Base-by-base conservation (phyloP, 2,329 filamentous ascomycete species). In the Macrophomina phaseolina region DNA sequence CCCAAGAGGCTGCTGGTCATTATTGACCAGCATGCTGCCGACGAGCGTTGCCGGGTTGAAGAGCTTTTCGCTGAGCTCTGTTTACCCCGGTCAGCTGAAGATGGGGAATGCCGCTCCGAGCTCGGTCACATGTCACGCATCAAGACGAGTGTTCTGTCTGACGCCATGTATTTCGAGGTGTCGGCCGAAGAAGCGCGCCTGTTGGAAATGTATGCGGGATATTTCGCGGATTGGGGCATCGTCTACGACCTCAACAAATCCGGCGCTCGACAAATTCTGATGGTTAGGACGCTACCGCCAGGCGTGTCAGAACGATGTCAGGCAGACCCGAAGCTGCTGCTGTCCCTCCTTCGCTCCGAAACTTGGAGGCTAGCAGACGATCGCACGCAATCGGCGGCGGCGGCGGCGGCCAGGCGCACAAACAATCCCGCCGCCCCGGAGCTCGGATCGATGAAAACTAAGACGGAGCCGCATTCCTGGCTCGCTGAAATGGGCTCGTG, bases 11-110 rank as follows among this genome's bases (percentile, higher is more conserved):
- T 88, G 1, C 80, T 98, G 4, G 84, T 97, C 0, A 82, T 97
- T 46, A 85, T 97, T 5, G 95, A 99, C 73, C 95, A 99, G 74
- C 95, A 99, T 75, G 95, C 95, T 0, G 95, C 94, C 3, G 94
- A 97, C 75, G 95, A 99, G 80, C 86, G 95, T 53, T 89, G 91
- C 69, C 89, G 89, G 1, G 86, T 98, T 1, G 95, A 99, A 75
- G 75, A 78, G 0, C 82, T 99, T 0, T 88, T 96, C 75, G 69
- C 74, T 30, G 83, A 87, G 2, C 78, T 91, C 38, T 88, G 84
- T 71, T 53, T 34, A 63, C 18, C 12, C 61, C 3, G 38, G 65
- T 38, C 62, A 68, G 16, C 56, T 67, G 38, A 28, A 30, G 48
- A 65, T 28, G 40, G n/a, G 62, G 61, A 53, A 7, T 77, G 73